These are phyloP conservation scores for Alternaria conjuncta DNA, from an alignment of 2,329 filamentous ascomycete species.

Conservation along the genomic window DNA sequence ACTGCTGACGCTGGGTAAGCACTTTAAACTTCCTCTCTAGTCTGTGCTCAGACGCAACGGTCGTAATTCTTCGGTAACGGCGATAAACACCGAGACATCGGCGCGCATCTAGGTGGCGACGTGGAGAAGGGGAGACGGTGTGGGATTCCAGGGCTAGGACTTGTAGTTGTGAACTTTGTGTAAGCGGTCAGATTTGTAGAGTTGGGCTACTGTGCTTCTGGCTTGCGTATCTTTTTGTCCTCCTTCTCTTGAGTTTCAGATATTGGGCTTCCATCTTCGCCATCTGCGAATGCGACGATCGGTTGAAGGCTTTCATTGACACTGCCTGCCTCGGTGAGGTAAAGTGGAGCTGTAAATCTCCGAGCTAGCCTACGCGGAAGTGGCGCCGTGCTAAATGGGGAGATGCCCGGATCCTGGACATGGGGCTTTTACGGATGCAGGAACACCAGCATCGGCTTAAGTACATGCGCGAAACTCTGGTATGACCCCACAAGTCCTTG, in stretches of 20 bases:
- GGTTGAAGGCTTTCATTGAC: not conserved
- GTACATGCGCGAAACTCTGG: not conserved
- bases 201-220: not conserved
- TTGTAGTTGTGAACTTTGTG: not conserved
- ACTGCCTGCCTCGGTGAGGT: not conserved
- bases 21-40: not conserved
- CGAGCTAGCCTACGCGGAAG: not conserved
- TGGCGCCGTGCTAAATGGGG: constrained; percentile 2
- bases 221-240: no score
- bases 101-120: not conserved
- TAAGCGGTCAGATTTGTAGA: not conserved
- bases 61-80: not conserved
- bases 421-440: not conserved
- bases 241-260: not conserved
- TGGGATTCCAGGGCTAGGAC: not conserved
- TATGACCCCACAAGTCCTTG: not conserved
- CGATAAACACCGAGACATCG: not conserved
- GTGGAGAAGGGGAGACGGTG: not conserved
- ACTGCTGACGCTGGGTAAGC: not conserved
- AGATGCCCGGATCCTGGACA: not conserved
- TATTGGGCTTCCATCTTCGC: not conserved
- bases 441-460: not conserved
- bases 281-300: not conserved
- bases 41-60: not conserved
- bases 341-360: constrained; percentile 1